phyloP scores from a whole-genome alignment of 768 basidiomycete genomes.

The Podaxis sp. region DNA sequence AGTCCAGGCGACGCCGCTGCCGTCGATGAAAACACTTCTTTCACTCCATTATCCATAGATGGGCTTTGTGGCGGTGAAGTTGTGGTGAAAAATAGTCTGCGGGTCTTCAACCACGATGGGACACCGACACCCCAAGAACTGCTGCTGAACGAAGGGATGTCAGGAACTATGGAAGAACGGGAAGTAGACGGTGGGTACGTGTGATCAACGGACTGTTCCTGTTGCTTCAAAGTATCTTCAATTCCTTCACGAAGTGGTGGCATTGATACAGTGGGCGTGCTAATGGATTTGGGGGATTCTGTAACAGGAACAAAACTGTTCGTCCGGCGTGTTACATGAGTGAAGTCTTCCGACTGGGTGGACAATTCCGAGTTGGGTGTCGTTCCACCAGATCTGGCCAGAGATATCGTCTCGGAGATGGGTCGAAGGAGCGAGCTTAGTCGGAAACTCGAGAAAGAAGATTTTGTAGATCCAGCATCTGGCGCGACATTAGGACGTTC shows the following conservation, averaged over 20 bases:
- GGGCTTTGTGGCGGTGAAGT: slow-evolving; percentile 25
- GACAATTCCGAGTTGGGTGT: slow-evolving; percentile 28
- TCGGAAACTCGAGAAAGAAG: slow-evolving; percentile 50
- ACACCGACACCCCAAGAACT: slow-evolving; percentile 66
- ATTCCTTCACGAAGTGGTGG: slow-evolving; percentile 14
- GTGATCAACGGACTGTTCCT: slow-evolving; percentile 44
- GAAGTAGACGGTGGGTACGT: slow-evolving; percentile 80
- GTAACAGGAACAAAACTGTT: slow-evolving; percentile 65
- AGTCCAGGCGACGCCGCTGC: slow-evolving; percentile 27
- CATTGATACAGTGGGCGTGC: slow-evolving; percentile 9
- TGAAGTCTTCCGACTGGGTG: slow-evolving; percentile 61
- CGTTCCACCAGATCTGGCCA: slow-evolving; percentile 26
- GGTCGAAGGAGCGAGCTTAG: slow-evolving; percentile 67
- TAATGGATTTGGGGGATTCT: slow-evolving; percentile 35
- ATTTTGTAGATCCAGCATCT: slow-evolving; percentile 16
- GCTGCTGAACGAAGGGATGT: slow-evolving; percentile 46
- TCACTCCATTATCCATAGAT: slow-evolving; percentile 39
- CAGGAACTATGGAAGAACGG: slow-evolving; percentile 45
- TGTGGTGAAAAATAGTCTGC: slow-evolving; percentile 38
- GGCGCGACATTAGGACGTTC: slow-evolving; percentile 36
- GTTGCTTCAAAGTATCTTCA: slow-evolving; percentile 19
- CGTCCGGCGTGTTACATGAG: slow-evolving; percentile 59
- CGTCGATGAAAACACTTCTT: slow-evolving; percentile 59
- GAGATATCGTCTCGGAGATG: slow-evolving; percentile 52
- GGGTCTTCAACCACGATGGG: slow-evolving; percentile 67